Conservation (phyloP, 257 asterid species). For the Solanum raphanifolium region DNA sequence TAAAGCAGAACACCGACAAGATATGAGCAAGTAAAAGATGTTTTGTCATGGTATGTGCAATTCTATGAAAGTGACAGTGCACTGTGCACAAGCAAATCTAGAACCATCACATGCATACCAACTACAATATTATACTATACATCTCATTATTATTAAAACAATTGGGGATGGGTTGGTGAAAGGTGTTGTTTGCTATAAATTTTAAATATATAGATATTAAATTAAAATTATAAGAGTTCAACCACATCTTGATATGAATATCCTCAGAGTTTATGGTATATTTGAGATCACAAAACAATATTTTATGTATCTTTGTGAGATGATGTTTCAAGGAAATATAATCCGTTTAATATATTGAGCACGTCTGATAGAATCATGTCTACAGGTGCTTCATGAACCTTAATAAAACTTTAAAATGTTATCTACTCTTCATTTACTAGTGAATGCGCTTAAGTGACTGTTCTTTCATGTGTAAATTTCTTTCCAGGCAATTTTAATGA, state of each 20-base stretch:
- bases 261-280: not conserved
- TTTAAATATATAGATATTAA: too few species aligned
- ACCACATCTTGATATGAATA: not conserved
- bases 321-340: too few species aligned
- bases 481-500: too few species aligned
- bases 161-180: not conserved
- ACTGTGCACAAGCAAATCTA: not conserved
- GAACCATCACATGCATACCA: not conserved
- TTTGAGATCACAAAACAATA: not conserved
- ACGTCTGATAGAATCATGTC: not conserved
- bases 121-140: not conserved
- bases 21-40: not conserved
- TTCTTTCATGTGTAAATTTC: not conserved
- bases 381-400: not conserved
- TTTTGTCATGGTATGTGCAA: not conserved
- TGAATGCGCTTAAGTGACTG: not conserved
- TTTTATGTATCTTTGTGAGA: too few species aligned
- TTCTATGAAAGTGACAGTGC: not conserved
- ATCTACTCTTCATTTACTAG: not conserved
- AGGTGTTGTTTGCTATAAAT: not conserved
- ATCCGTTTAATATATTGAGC: too few species aligned
- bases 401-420: not conserved
- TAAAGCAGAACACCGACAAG: not conserved
- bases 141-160: not conserved
- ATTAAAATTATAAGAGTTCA: not conserved